phyloP scores from a whole-genome alignment of 495 filamentous ascomycete species.

The Talaromyces ruber region DNA sequence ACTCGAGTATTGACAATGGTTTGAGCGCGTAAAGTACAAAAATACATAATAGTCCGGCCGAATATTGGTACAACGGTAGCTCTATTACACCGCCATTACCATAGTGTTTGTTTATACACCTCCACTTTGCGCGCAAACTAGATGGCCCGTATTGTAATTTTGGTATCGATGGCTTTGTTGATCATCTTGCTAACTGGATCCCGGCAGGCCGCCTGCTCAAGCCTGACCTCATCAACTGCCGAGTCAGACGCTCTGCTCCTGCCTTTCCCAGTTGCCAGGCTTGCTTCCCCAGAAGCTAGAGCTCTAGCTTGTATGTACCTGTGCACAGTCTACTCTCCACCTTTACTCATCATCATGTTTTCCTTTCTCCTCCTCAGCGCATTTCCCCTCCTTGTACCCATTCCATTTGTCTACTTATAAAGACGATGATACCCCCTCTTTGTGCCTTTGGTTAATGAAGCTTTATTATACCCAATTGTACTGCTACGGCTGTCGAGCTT shows the following conservation, averaged over 20 bases:
- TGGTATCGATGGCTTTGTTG: not conserved
- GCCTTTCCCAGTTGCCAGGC: not conserved
- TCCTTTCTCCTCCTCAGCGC: not conserved
- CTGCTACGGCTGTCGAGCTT: not conserved
- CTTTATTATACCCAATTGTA: not conserved
- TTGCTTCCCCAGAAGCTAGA: not conserved
- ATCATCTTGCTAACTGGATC: not conserved
- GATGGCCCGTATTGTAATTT: not conserved
- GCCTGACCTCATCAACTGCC: not conserved
- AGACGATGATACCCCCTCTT: not conserved
- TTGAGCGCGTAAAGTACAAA: no score
- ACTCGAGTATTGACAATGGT: no score
- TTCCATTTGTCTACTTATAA: not conserved
- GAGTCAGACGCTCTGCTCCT: not conserved
- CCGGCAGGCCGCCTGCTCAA: not conserved
- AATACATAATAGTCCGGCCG: not conserved
- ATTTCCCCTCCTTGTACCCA: not conserved
- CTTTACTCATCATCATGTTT: not conserved
- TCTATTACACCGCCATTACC: not conserved
- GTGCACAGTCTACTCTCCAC: no score
- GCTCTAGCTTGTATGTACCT: no score
- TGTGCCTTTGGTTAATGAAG: not conserved
- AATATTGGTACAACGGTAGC: not conserved
- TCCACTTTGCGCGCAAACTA: not conserved
- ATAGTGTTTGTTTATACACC: not conserved